Base-by-base conservation (phyloP, 805 yeast species). In the Wickerhamomyces bisporus region DNA sequence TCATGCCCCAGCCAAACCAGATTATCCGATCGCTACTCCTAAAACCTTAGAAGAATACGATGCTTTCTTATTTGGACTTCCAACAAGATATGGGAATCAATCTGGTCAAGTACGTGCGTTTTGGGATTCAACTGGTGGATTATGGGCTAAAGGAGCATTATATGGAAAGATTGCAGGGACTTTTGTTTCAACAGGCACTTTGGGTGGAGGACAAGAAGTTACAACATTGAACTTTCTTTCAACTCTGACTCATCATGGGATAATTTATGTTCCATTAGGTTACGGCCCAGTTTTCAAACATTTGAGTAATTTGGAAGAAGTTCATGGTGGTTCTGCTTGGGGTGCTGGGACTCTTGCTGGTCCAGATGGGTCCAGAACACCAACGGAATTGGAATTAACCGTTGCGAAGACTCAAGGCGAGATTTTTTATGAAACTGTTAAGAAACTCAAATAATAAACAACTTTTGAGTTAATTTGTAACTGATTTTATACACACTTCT, bases 301-400 rank as follows among this genome's bases (percentile, higher is more conserved):
- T 47, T 50, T 78, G 45, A 61, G 81, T 30, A 66, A 66, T 58
- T 50, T 78, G 26, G 74, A 70, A 4, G 85, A 81, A 63, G 69
- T 75, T 32, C 91, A 81, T 56, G 93, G 93, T 42, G 82, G 81
- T 33, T 73, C 86, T 17, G 75, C 93, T 28, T 85, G 86, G 85
- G 94, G 94, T 55, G 80, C 93, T 26, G 93, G 93, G 45, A 66
- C 83, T 26, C 66, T 72, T 52, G 86, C 93, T 26, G 83, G 78
- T 26, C 65, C 70, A 28, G 88, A 81, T 55, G 93, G 91, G 28
- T 71, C 81, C 6, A 75, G 89, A 64, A 61, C 65, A 45, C 81
- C 86, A 25, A 51, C 77, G 24, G 68, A 65, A 15, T 64, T 79
- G 39, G 94, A 85, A 60, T 62, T 70, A 54, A 69, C 70, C 44